A percentile compares a stretch with the other conserved stretches of the same genome.
These are phyloP conservation scores for Plantago lanceolata DNA, from an alignment of 305 asterid species.

Conservation along the genomic window DNA sequence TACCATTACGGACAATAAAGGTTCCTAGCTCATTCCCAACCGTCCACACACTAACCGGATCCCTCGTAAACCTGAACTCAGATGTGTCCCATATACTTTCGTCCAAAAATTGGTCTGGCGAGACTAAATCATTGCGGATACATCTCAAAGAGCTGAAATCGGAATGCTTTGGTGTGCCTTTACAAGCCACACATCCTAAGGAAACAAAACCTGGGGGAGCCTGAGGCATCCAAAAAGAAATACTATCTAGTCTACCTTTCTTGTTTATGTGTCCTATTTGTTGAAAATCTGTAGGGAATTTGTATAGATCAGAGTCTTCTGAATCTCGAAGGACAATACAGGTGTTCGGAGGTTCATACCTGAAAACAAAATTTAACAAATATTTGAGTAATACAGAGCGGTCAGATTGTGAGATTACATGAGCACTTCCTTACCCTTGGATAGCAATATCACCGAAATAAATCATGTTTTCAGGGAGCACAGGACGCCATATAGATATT, in stretches of 20 bases:
- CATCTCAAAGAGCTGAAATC: conserved; percentile 80
- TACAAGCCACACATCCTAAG: conserved; percentile 82
- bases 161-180: conserved; percentile 71
- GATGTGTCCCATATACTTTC: conserved; percentile 93
- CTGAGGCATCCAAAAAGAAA: conserved; percentile 94
- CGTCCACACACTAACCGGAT: conserved; percentile 77
- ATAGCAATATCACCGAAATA: conserved; percentile 91
- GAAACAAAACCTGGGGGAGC: conserved; percentile 94
- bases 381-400: conserved; percentile 11
- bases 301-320: conserved; percentile 56
- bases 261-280: conserved; percentile 68
- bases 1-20: conserved; percentile 72
- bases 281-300: conserved; percentile 72
- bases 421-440: conserved; percentile 51
- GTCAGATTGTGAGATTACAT: background rate
- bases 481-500: conserved; percentile 93
- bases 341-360: conserved; percentile 86
- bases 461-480: conserved; percentile 74
- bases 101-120: conserved; percentile 67
- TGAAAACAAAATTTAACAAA: conserved; percentile 31
- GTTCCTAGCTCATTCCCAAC: conserved; percentile 73
- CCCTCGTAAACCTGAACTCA: conserved; percentile 52
- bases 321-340: conserved; percentile 78
- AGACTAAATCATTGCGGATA: conserved; percentile 80
- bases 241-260: conserved; percentile 54